Percentiles rank a stretch among this genome's conserved stretches.
Evolutionary conservation across 1,284 basidiomycete genomes (phyloP).

Genomic region (Stygiomarasmius scandens): DNA sequence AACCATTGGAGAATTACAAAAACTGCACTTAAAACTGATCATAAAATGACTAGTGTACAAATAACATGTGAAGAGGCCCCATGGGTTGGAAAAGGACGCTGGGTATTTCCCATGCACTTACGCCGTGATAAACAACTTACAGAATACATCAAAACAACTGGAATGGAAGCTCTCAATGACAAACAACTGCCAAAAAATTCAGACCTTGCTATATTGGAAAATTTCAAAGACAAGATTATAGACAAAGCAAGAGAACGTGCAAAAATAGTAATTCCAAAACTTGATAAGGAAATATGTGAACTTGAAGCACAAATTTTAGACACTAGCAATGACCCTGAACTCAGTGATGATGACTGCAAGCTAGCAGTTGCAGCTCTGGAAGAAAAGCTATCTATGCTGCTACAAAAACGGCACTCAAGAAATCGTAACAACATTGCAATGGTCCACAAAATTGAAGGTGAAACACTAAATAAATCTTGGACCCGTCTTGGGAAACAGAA

Average conservation of each 20-base stretch:
- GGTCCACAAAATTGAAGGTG: conserved; percentile 21
- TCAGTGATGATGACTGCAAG: neutral
- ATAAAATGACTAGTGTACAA: conserved; percentile 21
- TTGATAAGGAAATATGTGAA: conserved; percentile 18
- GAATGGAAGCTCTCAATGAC: conserved; percentile 7
- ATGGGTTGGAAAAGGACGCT: conserved; percentile 25
- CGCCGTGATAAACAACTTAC: conserved; percentile 21
- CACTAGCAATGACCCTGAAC: conserved; percentile 13
- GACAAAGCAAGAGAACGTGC: conserved; percentile 10
- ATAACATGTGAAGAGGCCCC: conserved; percentile 20
- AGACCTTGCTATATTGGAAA: neutral
- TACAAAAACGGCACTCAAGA: conserved; percentile 5
- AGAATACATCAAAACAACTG: conserved; percentile 6
- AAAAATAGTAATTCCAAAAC: conserved; percentile 8
- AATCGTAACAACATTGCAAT: conserved; percentile 11
- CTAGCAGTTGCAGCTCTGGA: conserved; percentile 9
- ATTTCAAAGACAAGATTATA: conserved; percentile 8
- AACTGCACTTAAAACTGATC: conserved; percentile 21
- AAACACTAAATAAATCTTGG: conserved; percentile 31
- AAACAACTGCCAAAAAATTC: neutral
- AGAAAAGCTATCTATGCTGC: too few relatives aligned
- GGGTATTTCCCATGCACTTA: conserved; percentile 22
- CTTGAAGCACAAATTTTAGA: too few relatives aligned
- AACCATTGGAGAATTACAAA: conserved; percentile 20
- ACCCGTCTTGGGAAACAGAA: conserved; percentile 18